These are phyloP conservation scores for Camelina sativa DNA, from an alignment of 345 rosid genomes.

Conservation along the genomic window DNA sequence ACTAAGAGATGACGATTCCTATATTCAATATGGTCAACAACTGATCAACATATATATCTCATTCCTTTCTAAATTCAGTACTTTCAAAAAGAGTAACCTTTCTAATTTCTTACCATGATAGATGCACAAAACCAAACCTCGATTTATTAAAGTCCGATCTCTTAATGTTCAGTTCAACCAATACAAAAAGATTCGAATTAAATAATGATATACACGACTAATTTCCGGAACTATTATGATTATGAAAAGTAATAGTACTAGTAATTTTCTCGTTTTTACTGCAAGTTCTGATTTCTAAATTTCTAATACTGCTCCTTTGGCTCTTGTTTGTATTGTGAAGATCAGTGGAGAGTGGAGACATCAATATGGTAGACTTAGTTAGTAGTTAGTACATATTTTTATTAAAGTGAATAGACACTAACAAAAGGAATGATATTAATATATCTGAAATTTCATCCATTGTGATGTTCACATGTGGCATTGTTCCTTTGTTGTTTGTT, in stretches of 20 bases:
- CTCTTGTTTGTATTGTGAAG: background rate
- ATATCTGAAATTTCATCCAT: background rate
- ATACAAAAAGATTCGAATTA: background rate
- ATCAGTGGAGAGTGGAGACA: background rate
- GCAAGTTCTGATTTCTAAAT: too few relatives aligned
- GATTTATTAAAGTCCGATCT: background rate
- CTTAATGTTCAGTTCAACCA: slow-evolving; percentile 3
- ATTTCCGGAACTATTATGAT: background rate
- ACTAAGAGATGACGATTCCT: background rate
- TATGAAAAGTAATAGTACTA: too few relatives aligned
- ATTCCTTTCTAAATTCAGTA: slow-evolving; percentile 26
- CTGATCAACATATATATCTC: background rate
- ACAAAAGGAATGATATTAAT: background rate
- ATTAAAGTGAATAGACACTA: background rate
- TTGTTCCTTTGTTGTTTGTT: background rate
- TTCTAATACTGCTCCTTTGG: too few relatives aligned
- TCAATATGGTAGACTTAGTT: background rate
- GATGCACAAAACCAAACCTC: slow-evolving; percentile 17
- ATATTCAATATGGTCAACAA: slow-evolving; percentile 10
- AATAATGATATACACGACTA: background rate
- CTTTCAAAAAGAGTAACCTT: background rate
- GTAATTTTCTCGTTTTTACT: too few relatives aligned
- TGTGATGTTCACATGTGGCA: background rate
- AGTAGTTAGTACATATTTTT: background rate
- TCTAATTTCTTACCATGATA: slow-evolving; percentile 26